These are phyloP conservation scores for Lagenidium giganteum DNA, from an alignment of 352 stramenopile species.

Conservation along the genomic window DNA sequence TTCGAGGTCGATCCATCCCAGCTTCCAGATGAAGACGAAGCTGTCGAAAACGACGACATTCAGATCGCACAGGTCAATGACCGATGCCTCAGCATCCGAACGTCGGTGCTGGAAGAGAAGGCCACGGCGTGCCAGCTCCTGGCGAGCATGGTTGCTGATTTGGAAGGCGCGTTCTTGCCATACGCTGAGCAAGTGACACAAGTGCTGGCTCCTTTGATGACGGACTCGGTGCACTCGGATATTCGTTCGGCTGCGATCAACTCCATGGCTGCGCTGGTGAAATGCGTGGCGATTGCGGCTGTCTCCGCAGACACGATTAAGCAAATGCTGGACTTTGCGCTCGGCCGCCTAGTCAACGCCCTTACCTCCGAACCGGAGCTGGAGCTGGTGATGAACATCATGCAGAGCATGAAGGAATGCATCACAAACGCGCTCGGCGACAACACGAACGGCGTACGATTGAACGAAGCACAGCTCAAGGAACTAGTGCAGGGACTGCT, in stretches of 20 bases:
- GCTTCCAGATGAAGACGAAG: conserved; percentile 49
- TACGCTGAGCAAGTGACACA: conserved; percentile 84
- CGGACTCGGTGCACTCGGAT: conserved; percentile 80
- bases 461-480: conserved; percentile 71
- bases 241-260: conserved; percentile 76
- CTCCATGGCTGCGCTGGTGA: conserved; percentile 74
- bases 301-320: conserved; percentile 48
- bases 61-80: conserved; percentile 83
- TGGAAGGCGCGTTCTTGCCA: conserved; percentile 84
- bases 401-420: conserved; percentile 81
- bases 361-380: conserved; percentile 78
- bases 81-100: conserved; percentile 78
- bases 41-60: conserved; percentile 66
- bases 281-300: conserved; percentile 52
- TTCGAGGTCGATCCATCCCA: conserved; percentile 72
- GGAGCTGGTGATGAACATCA: conserved; percentile 81
- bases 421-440: conserved; percentile 37
- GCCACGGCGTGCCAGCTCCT: conserved; percentile 78
- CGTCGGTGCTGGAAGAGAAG: conserved; percentile 79
- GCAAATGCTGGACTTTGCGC: conserved; percentile 82
- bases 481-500: conserved; percentile 74
- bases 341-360: conserved; percentile 70
- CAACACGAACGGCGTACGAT: conserved; percentile 31
- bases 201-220: conserved; percentile 74
- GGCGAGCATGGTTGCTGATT: conserved; percentile 63